Evolutionary conservation across 768 basidiomycete species (phyloP).

Genomic region (Lentinula detonsa): DNA sequence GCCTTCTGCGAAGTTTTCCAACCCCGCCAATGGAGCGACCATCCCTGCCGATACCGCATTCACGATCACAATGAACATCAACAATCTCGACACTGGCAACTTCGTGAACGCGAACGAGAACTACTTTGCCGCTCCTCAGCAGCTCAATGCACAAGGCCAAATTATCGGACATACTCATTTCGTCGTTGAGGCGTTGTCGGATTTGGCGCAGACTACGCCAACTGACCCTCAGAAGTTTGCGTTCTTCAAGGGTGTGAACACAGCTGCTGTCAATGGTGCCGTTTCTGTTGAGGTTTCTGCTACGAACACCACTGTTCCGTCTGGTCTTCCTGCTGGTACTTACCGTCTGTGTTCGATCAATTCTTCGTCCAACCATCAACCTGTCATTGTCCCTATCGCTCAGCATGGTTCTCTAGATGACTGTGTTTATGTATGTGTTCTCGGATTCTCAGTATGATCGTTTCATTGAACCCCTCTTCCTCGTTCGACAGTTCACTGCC

Average conservation of each 20-base stretch:
- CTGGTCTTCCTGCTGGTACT: conserved; percentile 47
- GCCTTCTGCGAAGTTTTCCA: conserved; percentile 48
- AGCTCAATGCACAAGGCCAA: conserved; percentile 39
- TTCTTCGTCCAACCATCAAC: conserved; percentile 42
- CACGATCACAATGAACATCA: conserved; percentile 43
- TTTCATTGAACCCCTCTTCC: not conserved
- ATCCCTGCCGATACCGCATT: conserved; percentile 43
- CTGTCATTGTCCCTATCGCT: conserved; percentile 28
- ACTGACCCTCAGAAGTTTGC: conserved; percentile 46
- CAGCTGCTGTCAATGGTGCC: conserved; percentile 35
- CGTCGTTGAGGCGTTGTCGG: conserved; percentile 46
- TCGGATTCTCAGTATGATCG: not conserved
- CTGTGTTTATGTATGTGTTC: conserved; percentile 22
- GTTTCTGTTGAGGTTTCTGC: too few species aligned
- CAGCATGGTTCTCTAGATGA: conserved; percentile 38
- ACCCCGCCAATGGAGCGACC: conserved; percentile 38
- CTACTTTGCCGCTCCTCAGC: conserved; percentile 50
- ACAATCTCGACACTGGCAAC: conserved; percentile 41
- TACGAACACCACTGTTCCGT: too few species aligned
- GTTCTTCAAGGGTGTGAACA: conserved; percentile 53
- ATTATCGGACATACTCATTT: conserved; percentile 61
- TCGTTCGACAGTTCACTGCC: not conserved
- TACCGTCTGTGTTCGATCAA: conserved; percentile 45
- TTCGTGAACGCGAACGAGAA: conserved; percentile 44
- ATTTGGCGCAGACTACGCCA: conserved; percentile 41